Evolutionary conservation across 352 stramenopile genomes (phyloP).

Genomic region (Phytophthora sp.): DNA sequence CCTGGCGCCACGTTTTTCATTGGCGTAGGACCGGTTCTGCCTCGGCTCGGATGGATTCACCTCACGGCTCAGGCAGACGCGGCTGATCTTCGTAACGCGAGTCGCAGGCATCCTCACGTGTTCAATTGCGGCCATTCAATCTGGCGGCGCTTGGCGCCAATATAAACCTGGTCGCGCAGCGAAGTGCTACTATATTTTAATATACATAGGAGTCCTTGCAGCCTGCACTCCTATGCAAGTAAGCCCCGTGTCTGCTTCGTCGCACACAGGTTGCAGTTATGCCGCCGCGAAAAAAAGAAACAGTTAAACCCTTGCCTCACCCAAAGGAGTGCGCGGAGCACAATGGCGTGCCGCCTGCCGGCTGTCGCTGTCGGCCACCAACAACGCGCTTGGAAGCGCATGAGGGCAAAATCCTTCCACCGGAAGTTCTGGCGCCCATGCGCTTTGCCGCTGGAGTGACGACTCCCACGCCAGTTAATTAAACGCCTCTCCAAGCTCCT

Average conservation of each 20-base stretch:
- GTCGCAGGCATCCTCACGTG: slow-evolving; percentile 3
- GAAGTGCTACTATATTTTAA: no score
- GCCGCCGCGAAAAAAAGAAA: slow-evolving; percentile 33
- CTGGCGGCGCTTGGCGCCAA: no score
- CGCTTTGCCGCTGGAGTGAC: background rate
- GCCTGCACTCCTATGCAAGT: background rate
- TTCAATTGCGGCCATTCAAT: slow-evolving; percentile 36
- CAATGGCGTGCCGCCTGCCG: slow-evolving; percentile 11
- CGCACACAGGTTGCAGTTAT: slow-evolving; percentile 15
- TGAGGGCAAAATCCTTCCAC: no score
- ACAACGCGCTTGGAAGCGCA: no score
- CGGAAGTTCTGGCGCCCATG: background rate
- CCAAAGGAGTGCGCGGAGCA: slow-evolving; percentile 8
- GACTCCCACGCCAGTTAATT: background rate
- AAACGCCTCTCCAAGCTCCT: background rate
- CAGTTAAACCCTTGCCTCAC: slow-evolving; percentile 19
- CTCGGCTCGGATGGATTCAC: slow-evolving; percentile 31
- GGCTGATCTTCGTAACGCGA: no score
- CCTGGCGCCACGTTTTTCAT: slow-evolving; percentile 32
- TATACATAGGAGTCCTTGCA: no score
- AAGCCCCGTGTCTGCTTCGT: slow-evolving; percentile 8
- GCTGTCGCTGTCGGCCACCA: background rate
- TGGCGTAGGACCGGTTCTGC: slow-evolving; percentile 34
- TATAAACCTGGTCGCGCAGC: no score
- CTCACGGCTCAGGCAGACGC: slow-evolving; percentile 37